Evolutionary conservation across 805 yeast species (phyloP).

Genomic region (Candida glaebosa): DNA sequence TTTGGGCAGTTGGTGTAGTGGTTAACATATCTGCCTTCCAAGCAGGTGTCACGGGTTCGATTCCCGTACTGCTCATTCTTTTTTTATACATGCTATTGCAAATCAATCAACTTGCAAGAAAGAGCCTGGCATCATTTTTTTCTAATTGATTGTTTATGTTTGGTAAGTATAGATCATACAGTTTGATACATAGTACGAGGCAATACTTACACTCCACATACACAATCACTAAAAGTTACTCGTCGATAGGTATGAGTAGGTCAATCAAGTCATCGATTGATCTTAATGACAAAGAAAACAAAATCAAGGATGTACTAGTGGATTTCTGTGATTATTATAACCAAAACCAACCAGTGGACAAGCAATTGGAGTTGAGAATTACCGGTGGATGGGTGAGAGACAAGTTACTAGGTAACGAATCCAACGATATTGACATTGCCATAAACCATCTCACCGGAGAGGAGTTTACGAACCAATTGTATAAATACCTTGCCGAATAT

Average conservation of each 20-base stretch:
- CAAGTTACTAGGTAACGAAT: conserved; percentile 73
- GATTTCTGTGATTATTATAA: conserved; percentile 41
- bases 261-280: conserved; percentile 19
- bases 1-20: conserved; percentile 90
- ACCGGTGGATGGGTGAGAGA: conserved; percentile 99
- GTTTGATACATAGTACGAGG: background rate
- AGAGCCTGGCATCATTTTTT: too few relatives aligned
- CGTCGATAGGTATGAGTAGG: conserved; percentile 12
- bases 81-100: conserved; percentile 13
- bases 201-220: background rate
- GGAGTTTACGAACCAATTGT: conserved; percentile 69
- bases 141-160: conserved; percentile 2
- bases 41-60: conserved; percentile 94
- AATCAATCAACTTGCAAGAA: too few relatives aligned
- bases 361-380: conserved; percentile 58
- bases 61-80: conserved; percentile 78
- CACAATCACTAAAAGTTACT: background rate
- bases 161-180: background rate
- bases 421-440: conserved; percentile 91
- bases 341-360: conserved; percentile 9
- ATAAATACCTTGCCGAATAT: conserved; percentile 40
- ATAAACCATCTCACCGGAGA: conserved; percentile 83
- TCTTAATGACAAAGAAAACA: conserved; percentile 40
- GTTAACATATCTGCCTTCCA: conserved; percentile 92
- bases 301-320: conserved; percentile 37